phyloP scores from a whole-genome alignment of 1,284 basidiomycete species.

The Papiliotrema laurentii region DNA sequence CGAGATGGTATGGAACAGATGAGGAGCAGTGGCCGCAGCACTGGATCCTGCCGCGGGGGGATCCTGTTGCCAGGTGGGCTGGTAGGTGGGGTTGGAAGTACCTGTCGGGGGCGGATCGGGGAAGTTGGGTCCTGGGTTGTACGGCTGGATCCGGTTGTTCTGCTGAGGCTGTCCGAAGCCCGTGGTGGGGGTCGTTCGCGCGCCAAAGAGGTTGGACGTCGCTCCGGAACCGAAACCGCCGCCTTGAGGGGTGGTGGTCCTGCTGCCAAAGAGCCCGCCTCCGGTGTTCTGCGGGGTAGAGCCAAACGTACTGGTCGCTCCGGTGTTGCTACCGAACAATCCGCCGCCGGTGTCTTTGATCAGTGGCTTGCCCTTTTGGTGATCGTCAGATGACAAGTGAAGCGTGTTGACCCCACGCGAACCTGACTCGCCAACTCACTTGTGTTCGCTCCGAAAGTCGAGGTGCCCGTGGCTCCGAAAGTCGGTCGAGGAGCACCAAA shows the following conservation, averaged over 20 bases:
- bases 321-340: background rate
- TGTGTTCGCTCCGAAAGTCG: conserved; percentile 46
- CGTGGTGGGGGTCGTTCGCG: conserved; percentile 8
- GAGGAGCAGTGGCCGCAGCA: conserved; percentile 22
- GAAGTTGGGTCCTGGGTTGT: conserved; percentile 17
- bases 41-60: conserved; percentile 15
- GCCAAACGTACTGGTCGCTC: conserved; percentile 36
- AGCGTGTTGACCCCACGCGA: conserved; percentile 7
- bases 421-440: conserved; percentile 8
- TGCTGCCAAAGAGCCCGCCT: conserved; percentile 35
- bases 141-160: conserved; percentile 22
- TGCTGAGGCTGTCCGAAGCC: conserved; percentile 20
- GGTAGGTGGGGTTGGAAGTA: conserved; percentile 34
- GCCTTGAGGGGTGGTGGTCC: conserved; percentile 27
- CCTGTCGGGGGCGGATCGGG: conserved; percentile 35
- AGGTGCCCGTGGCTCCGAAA: conserved; percentile 39
- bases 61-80: conserved; percentile 44
- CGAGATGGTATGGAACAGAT: conserved; percentile 43
- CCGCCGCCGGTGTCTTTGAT: conserved; percentile 40
- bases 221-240: conserved; percentile 22
- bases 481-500: conserved; percentile 35
- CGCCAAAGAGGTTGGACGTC: conserved; percentile 18
- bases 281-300: conserved; percentile 25
- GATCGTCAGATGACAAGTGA: conserved; percentile 27
- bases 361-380: background rate